These are phyloP conservation scores for Hirsutella rhossiliensis DNA, from an alignment of 2,329 filamentous ascomycete genomes.

Conservation along the genomic window DNA sequence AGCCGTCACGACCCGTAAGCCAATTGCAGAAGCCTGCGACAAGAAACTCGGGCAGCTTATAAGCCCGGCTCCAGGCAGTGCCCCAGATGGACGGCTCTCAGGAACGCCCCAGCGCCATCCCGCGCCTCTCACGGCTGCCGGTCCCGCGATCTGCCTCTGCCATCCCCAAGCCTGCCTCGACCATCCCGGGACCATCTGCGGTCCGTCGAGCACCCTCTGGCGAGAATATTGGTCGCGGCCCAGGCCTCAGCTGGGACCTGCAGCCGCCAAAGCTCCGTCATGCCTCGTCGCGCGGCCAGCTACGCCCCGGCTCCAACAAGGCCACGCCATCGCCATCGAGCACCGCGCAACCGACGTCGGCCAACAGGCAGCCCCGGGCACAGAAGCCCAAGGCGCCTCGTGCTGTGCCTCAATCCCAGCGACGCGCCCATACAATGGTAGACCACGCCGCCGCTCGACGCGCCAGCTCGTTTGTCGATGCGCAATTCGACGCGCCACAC, in stretches of 20 bases:
- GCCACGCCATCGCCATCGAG: background rate
- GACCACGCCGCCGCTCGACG: too few species aligned
- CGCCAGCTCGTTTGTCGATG: too few species aligned
- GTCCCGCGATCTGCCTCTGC: conserved; percentile 19
- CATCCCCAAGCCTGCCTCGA: conserved; percentile 17
- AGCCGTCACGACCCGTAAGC: background rate
- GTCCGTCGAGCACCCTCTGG: conserved; percentile 17
- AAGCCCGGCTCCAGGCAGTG: background rate
- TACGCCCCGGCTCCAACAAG: conserved; percentile 14
- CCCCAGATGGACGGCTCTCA: conserved; percentile 17
- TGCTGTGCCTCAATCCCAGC: too few species aligned
- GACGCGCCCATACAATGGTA: too few species aligned
- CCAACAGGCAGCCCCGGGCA: conserved; percentile 4
- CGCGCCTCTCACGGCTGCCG: conserved; percentile 26
- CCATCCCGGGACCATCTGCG: conserved; percentile 13
- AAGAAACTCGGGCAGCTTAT: background rate
- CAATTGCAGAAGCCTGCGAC: background rate
- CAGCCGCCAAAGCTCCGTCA: conserved; percentile 28
- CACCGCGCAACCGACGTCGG: too few species aligned
- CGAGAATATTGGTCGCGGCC: conserved; percentile 11
- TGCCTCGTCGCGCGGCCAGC: conserved; percentile 26
- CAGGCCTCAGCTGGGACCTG: conserved; percentile 15
- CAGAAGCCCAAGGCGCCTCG: conserved; percentile 4
- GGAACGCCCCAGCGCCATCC: conserved; percentile 25
- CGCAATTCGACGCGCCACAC: too few species aligned